These are phyloP conservation scores for Leishmania lainsoni DNA, from an alignment of 208 protist species.

Conservation along the genomic window DNA sequence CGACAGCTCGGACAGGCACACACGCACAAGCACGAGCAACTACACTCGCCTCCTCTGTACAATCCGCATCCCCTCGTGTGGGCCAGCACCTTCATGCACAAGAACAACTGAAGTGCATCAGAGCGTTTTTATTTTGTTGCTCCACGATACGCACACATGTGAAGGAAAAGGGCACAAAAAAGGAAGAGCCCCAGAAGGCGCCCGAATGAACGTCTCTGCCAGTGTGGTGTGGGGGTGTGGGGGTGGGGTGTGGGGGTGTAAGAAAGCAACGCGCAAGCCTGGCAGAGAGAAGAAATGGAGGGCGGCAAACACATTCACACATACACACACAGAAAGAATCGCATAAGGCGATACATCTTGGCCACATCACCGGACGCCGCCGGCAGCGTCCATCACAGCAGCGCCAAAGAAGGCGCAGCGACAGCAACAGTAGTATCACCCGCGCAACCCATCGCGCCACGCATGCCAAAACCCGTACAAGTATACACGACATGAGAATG, in stretches of 20 bases:
- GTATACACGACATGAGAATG: slow-evolving; percentile 1
- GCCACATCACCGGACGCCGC: background rate
- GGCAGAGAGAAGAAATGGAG: background rate
- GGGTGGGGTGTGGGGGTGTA: background rate
- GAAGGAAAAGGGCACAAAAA: background rate
- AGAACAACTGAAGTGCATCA: background rate
- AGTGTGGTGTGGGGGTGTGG: too few relatives aligned
- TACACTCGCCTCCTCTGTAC: too few relatives aligned
- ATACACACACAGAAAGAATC: background rate
- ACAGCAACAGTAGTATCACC: background rate
- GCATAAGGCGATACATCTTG: background rate
- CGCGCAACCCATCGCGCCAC: background rate
- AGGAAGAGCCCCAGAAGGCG: background rate
- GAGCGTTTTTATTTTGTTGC: background rate
- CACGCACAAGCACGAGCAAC: background rate
- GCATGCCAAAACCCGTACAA: background rate
- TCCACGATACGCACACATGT: background rate
- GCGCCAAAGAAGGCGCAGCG: background rate
- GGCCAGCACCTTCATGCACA: background rate
- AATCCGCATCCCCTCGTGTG: background rate
- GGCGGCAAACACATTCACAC: background rate
- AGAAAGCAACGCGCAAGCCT: background rate
- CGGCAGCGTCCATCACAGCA: background rate
- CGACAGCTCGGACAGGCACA: background rate
- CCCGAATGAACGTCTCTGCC: background rate